Base-by-base conservation (phyloP, 208 protist species). In the Trypanosoma theileri region DNA sequence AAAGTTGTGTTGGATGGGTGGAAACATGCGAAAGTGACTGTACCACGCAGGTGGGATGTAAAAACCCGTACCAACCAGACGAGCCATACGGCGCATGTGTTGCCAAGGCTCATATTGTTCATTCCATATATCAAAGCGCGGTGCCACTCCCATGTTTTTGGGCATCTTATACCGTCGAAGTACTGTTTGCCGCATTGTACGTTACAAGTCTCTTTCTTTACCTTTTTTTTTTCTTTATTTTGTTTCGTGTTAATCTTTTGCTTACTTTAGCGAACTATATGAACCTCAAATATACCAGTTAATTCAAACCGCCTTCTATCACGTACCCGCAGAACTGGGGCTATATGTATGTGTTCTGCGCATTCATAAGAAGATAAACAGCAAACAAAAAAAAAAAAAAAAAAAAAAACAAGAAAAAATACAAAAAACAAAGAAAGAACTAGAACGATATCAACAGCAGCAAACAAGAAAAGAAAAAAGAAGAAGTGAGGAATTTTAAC, bases 21-120 rank as follows among this genome's bases (percentile, higher is more conserved):
- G 91, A 68, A 96, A 96, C 88, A 96, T 94, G 66, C 91, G 85
- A 59, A 96, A 96, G 84, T 96, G 91, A 45, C 85, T 91, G 82
- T 96, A 96, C 91, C 91, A 96, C 71, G 93, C 88, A 4, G 91
- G 91, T 0, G 91, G 91, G 57, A 96, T 94, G 82, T 96, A 96
- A 75, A 96, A 96, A 59, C 91, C 91, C 22, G 88, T 96, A 69
- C 91, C 91, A 0, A 76, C 91, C 0, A 96, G 75, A 4, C 87
- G 79, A 24, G 85, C 88, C 91, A 96, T 96, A 21, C 87, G 88
- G 75, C 85, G 86, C 81, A 96, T 89, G 71, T 92, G 86, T 70
- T 85, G 85, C 87, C 89, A 94, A n/a, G 91, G 87, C 79, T 96
- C 91, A 59, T 96, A 94, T 72, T 86, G 88, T 55, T 93, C 91